Evolutionary conservation across 2,329 filamentous ascomycete species (phyloP).

Genomic region (Didymella arachidicola): DNA sequence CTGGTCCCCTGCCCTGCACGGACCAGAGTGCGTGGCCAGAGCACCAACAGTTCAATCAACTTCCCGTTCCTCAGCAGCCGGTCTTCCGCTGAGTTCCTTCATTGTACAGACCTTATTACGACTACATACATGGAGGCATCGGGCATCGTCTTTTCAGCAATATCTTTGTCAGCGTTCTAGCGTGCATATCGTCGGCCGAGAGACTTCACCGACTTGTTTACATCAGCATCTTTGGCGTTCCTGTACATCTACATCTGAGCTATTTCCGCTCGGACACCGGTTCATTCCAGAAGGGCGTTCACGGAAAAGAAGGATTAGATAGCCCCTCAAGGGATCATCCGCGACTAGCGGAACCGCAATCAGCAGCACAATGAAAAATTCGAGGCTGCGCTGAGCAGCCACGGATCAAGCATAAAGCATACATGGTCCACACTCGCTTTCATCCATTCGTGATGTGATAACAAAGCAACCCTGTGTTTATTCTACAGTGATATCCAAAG

Average conservation of each 20-base stretch:
- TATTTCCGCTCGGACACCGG: not conserved
- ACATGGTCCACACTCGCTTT: not conserved
- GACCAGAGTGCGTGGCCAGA: constrained; percentile 50
- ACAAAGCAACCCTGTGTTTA: not conserved
- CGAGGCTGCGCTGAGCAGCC: not conserved
- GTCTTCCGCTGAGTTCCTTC: constrained; percentile 39
- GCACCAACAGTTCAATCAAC: constrained; percentile 50
- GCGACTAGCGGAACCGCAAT: constrained; percentile 4
- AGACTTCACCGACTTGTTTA: constrained; percentile 25
- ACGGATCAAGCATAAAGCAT: constrained; percentile 6
- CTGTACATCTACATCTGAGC: constrained; percentile 13
- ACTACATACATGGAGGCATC: constrained; percentile 20
- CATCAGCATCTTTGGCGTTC: constrained; percentile 33
- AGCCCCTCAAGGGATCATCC: constrained; percentile 2
- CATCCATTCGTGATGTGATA: not conserved
- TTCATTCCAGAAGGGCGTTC: not conserved
- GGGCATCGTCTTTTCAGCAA: constrained; percentile 20
- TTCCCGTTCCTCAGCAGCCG: constrained; percentile 49
- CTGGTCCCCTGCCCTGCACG: constrained; percentile 56
- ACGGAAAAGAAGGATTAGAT: constrained; percentile 8
- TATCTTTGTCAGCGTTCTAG: constrained; percentile 44
- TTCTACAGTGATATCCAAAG: not conserved
- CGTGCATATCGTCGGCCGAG: constrained; percentile 47
- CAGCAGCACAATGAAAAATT: constrained; percentile 5
- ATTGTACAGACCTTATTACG: constrained; percentile 17